phyloP scores from a whole-genome alignment of 2,329 filamentous ascomycete species.

The Alternaria sp. region DNA sequence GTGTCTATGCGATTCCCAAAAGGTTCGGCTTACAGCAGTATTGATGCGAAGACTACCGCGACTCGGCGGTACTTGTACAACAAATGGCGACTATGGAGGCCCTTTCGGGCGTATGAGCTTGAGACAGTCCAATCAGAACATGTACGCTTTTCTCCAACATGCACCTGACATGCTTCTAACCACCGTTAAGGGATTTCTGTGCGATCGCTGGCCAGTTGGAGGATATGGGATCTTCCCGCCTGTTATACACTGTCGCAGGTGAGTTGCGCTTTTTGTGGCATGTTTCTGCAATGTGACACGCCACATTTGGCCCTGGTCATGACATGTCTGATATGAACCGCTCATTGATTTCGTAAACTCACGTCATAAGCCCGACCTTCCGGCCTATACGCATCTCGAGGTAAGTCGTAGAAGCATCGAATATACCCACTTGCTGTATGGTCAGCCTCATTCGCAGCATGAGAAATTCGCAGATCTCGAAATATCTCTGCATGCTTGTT shows the following conservation, averaged over 20 bases:
- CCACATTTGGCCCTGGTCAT: not conserved
- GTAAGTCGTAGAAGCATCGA: not conserved
- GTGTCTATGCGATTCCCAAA: constrained; percentile 43
- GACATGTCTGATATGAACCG: not conserved
- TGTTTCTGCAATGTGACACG: not conserved
- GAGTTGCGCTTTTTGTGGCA: not conserved
- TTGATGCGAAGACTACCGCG: constrained; percentile 25
- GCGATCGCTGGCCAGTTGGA: constrained; percentile 1
- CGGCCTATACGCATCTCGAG: not conserved
- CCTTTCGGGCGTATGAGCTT: constrained; percentile 21
- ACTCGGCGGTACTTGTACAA: constrained; percentile 33
- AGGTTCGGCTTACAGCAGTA: constrained; percentile 42
- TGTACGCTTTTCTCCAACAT: constrained; percentile 43
- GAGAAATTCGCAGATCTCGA: not conserved
- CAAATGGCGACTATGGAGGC: constrained; percentile 22
- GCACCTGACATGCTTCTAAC: constrained; percentile 40
- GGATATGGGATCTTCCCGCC: not conserved
- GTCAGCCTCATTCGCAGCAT: not conserved
- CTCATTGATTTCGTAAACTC: not conserved
- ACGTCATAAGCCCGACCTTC: fast-evolving
- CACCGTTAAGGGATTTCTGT: constrained; percentile 34
- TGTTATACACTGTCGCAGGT: not conserved
- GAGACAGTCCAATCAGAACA: constrained; percentile 39
- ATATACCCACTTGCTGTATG: not conserved
- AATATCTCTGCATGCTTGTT: not conserved